Evolutionary conservation across 441 rosid genomes (phyloP).

Genomic region (Gossypium schwendimanii): DNA sequence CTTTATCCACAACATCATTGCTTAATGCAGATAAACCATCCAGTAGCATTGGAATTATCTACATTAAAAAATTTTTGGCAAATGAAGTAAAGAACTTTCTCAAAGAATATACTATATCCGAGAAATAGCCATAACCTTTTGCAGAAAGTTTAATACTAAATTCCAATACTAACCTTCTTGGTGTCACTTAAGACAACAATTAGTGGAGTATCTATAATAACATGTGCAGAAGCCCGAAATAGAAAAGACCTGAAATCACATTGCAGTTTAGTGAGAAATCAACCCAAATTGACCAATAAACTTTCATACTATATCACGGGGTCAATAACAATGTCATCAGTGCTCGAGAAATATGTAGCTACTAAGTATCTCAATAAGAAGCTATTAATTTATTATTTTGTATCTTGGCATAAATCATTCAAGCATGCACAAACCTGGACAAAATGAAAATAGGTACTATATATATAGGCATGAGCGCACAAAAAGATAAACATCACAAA

Average conservation of each 20-base stretch:
- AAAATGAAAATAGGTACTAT: background rate
- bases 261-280: slow-evolving; percentile 6
- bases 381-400: background rate
- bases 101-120: slow-evolving; percentile 3
- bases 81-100: slow-evolving; percentile 13
- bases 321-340: background rate
- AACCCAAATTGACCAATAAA: background rate
- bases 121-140: background rate
- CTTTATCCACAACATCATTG: slow-evolving; percentile 45
- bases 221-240: slow-evolving; percentile 55
- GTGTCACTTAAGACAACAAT: slow-evolving; percentile 56
- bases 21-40: slow-evolving; percentile 53
- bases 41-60: slow-evolving; percentile 61
- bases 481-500: background rate
- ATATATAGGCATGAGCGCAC: background rate
- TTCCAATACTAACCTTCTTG: slow-evolving; percentile 47
- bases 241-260: slow-evolving; percentile 56
- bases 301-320: background rate
- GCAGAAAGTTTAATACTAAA: slow-evolving; percentile 5
- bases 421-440: background rate
- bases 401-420: background rate
- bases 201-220: slow-evolving; percentile 62
- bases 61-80: slow-evolving; percentile 18
- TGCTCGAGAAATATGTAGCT: background rate
- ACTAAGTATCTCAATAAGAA: background rate